Base-by-base conservation (phyloP, 352 stramenopile genomes). In the Thalassiosira ordinaria region DNA sequence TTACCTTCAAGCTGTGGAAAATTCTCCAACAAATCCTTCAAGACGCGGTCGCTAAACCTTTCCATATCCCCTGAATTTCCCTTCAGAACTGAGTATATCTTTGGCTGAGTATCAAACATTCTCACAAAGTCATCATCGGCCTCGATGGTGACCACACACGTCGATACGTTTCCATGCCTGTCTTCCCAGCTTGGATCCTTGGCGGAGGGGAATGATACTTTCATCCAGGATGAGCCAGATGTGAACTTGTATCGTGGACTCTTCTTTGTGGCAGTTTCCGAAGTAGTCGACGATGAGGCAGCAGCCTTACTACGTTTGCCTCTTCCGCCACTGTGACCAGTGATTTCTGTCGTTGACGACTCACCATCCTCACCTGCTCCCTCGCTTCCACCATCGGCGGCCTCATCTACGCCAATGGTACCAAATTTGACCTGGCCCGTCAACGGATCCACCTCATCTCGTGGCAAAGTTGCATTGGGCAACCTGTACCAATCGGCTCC, bases 41-140 rank as follows among this genome's bases (percentile, higher is more conserved):
- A 76, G 9, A 94, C 84, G 0, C 77, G 47, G 56, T 92, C 85
- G 39, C 86, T 76, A 22, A 92, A 51, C 16, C 73, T 57, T 61
- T 89, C 59, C 8, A 74, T 55, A 52, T 87, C 76, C 11, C 35
- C 77, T 16, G 52, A 73, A n/a, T 31, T 64, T 65, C 71, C 75
- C 63, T 87, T 86, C 9, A 84, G 71, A 18, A 79, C 64, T 2
- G 78, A 83, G 73, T 82, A 94, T 7, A 93, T 82, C 62, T 86
- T 89, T 18, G 90, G 89, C 73, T 92, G 89, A 6, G 84, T 91
- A 57, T 92, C 88, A 75, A 91, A 92, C 27, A 75, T 55, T 47
- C 67, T 80, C 8, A 94, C 90, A 77, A 93, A 93, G 55, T 94
- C 87, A 77, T 94, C 88, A 69, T 92, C 88, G n/a, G 90, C 90